A percentile compares a stretch with the other conserved stretches of the same genome.
Conservation (phyloP, 2,329 filamentous ascomycete species). For the Colletotrichum sp. region DNA sequence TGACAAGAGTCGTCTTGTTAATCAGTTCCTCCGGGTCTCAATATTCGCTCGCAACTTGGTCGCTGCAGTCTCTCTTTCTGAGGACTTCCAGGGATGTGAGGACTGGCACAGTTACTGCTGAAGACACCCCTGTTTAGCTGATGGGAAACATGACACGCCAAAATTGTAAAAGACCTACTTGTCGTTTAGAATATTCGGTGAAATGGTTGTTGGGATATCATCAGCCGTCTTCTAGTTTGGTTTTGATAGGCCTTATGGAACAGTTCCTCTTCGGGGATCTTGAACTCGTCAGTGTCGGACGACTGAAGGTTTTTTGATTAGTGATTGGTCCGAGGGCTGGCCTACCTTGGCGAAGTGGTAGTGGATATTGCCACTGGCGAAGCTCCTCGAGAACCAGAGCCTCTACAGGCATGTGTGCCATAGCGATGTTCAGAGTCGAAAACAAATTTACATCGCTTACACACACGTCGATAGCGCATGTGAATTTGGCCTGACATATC, state of each 20-base stretch:
- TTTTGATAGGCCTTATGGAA: not conserved
- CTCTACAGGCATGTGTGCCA: not conserved
- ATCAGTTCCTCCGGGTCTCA: not conserved
- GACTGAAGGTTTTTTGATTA: not conserved
- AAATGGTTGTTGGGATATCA: not conserved
- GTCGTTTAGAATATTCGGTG: not conserved
- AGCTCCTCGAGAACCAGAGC: not conserved
- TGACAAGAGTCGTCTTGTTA: not conserved
- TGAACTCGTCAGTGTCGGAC: not conserved
- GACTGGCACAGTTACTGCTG: not conserved
- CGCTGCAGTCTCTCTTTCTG: not conserved
- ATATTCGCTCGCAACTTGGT: not conserved
- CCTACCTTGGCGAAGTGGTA: not conserved
- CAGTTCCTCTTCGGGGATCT: not conserved
- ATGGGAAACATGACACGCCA: not conserved
- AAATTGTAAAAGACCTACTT: not conserved
- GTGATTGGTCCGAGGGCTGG: not conserved
- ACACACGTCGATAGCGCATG: not conserved
- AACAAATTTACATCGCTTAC: not conserved
- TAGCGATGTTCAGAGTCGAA: not conserved
- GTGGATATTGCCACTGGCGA: not conserved
- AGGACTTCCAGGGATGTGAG: not conserved
- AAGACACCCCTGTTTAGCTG: not conserved
- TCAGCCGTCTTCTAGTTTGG: not conserved
- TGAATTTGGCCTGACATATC: not conserved